phyloP scores from a whole-genome alignment of 2,329 filamentous ascomycete genomes.

The Exophiala sp. region DNA sequence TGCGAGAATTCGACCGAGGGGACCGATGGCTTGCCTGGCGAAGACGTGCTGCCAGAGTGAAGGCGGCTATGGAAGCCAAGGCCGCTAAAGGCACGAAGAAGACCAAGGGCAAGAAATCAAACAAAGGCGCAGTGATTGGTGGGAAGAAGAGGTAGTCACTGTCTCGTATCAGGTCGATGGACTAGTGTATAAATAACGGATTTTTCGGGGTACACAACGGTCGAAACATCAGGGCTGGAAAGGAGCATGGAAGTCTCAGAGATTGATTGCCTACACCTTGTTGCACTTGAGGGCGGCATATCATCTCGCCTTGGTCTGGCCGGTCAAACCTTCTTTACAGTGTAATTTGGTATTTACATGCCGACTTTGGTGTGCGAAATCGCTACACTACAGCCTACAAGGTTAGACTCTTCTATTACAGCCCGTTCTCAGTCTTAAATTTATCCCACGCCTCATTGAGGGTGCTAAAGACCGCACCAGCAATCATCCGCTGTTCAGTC shows the following conservation, averaged over 20 bases:
- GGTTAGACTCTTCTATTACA: conserved; percentile 35
- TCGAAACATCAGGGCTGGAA: too few relatives aligned
- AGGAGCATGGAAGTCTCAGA: neutral
- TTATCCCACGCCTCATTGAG: conserved; percentile 68
- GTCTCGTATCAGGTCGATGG: too few relatives aligned
- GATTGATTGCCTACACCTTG: too few relatives aligned
- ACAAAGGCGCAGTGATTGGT: conserved; percentile 21
- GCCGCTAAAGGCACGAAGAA: conserved; percentile 66
- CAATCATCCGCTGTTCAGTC: conserved; percentile 65
- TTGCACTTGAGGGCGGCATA: too few relatives aligned
- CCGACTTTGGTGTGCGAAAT: neutral
- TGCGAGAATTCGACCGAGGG: conserved; percentile 54
- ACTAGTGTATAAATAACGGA: neutral
- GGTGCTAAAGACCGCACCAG: conserved; percentile 61
- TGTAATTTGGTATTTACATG: too few relatives aligned
- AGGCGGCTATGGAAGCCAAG: conserved; percentile 44
- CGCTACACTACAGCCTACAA: neutral
- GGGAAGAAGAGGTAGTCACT: conserved; percentile 9
- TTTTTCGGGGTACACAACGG: neutral
- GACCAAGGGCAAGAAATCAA: conserved; percentile 61
- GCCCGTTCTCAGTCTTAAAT: conserved; percentile 61
- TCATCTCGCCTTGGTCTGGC: too few relatives aligned
- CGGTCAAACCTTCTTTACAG: too few relatives aligned
- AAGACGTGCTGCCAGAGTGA: conserved; percentile 52
- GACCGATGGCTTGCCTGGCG: conserved; percentile 65